Evolutionary conservation across 1,284 basidiomycete genomes (phyloP), one percentile per base, ranked within the genome.

Genomic region (Melampsora larici-populina): DNA sequence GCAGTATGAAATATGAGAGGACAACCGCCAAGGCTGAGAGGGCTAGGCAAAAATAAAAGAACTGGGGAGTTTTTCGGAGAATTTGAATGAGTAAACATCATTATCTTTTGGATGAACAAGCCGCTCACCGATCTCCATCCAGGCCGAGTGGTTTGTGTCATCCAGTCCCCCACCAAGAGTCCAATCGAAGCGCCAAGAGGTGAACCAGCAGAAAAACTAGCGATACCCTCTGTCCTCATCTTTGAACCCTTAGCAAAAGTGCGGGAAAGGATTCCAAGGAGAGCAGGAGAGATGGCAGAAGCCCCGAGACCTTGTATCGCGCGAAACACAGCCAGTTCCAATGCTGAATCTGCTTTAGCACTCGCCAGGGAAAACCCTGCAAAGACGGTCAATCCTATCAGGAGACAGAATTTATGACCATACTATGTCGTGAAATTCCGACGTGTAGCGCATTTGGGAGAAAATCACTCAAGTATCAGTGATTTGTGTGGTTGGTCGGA

Each of bases 301-400:
- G 74, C 74, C 3, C 74, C 74, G 26, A 76, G 55, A 24, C 74
- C 74, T 58, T 76, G 74, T 36, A 76, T 51, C 26, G 67, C 74
- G 17, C 74, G 31, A 43, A 76, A 58, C 21, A 76, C 11, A 13
- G 40, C 11, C 5, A 43, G 40, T 13, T 43, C 7, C 11, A 43
- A 7, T 43, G 40, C 40, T 43, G 40, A 43, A 43, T 36, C 43
- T 17, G 73, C 66, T 17, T 62, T 49, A n/a, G 65, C 64, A 36
- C 64, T 67, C 11, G 48, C 73, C 15, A 76, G 26, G 5, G 73
- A 76, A 17, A 65, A 67, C 13, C 60, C 18, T 29, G 29, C 51
- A 26, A 65, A 76, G 40, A 76, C 60, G 46, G 67, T 60, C 18
- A 58, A 58, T n/a, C 55, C 26, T 24, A 58, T 58, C 55, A 58